Evolutionary conservation across 2,329 filamentous ascomycete species (phyloP), one percentile per base, ranked within the genome.

Genomic region (Cladosporium sp.): DNA sequence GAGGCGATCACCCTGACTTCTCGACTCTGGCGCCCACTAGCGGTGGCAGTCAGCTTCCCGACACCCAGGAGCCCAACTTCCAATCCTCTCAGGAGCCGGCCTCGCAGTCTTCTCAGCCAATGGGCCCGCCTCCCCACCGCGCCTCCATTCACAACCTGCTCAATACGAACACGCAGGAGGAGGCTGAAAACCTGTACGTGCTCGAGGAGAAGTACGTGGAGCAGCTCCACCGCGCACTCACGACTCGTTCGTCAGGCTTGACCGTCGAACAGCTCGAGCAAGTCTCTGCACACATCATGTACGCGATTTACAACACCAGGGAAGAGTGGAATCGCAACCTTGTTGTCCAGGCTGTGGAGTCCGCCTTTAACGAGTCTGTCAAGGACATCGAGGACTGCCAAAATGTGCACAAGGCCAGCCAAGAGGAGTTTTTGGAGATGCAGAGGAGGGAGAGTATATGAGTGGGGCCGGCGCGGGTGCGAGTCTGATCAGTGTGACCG

Each of bases 251-350:
- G 2, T 84, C 82, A 16, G 89, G 88, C 1, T 88, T 87, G 68
- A 87, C 85, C 0, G 87, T 98, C 49, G 93, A 98, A 72, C 92
- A 98, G 69, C 75, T 98, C 16, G 92, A 97, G 74, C 92, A 97
- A 70, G 85, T 96, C 67, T 91, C 91, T 68, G 85, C 90, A 7
- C 83, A 86, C 59, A 75, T 97, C 58, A 97, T 97, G 92, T 87
- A 92, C 56, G 83, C 85, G 58, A 80, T 97, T 42, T 98, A 93
- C 93, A 78, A 78, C 56, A 80, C 80, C 55, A 80, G 90, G 46
- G 79, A 82, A 44, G 85, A 95, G 63, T 93, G 88, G 82, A 93
- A 98, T 70, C 82, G 93, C 41, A 85, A 83, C 62, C 77, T 78
- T 61, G 90, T 95, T 11, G 77, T 85, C 11, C 73, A 73, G 43